Evolutionary conservation across 2,329 filamentous ascomycete genomes (phyloP).

Genomic region (Elsinoe necatrix): DNA sequence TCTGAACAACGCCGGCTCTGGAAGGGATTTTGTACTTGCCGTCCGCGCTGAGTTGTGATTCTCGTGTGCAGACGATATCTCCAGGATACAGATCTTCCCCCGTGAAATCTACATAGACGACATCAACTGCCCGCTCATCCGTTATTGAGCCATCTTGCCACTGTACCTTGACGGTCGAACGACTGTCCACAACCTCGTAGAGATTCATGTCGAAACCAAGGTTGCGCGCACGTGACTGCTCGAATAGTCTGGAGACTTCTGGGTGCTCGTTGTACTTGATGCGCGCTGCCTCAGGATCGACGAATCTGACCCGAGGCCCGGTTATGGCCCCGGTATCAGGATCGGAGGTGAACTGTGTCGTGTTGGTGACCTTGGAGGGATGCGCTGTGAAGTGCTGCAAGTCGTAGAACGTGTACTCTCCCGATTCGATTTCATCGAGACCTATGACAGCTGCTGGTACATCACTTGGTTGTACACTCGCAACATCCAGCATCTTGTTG

Average conservation of each 20-base stretch:
- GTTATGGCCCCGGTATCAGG: constrained; percentile 28
- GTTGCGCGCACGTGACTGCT: constrained; percentile 40
- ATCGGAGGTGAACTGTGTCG: constrained; percentile 25
- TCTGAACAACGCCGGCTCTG: constrained; percentile 50
- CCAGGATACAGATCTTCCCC: constrained; percentile 52
- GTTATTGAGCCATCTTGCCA: constrained; percentile 52
- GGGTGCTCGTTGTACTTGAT: constrained; percentile 42
- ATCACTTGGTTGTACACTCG: not conserved
- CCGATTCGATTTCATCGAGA: constrained; percentile 35
- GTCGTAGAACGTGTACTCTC: constrained; percentile 38
- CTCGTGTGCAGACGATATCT: constrained; percentile 45
- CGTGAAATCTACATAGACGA: constrained; percentile 44
- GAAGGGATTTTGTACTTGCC: constrained; percentile 17
- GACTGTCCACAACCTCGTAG: constrained; percentile 43
- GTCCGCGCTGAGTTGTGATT: constrained; percentile 20
- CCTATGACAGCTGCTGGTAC: constrained; percentile 23
- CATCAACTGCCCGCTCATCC: constrained; percentile 35
- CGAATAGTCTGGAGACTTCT: constrained; percentile 35
- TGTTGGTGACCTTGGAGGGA: not conserved
- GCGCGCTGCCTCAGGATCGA: constrained; percentile 42
- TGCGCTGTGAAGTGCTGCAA: constrained; percentile 18
- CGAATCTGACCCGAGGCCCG: constrained; percentile 43
- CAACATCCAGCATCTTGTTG: constrained; percentile 20
- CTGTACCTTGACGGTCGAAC: constrained; percentile 44
- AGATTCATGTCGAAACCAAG: constrained; percentile 53